These are phyloP conservation scores for Vanrija sp. DNA, from an alignment of 1,284 basidiomycete genomes.

Conservation along the genomic window DNA sequence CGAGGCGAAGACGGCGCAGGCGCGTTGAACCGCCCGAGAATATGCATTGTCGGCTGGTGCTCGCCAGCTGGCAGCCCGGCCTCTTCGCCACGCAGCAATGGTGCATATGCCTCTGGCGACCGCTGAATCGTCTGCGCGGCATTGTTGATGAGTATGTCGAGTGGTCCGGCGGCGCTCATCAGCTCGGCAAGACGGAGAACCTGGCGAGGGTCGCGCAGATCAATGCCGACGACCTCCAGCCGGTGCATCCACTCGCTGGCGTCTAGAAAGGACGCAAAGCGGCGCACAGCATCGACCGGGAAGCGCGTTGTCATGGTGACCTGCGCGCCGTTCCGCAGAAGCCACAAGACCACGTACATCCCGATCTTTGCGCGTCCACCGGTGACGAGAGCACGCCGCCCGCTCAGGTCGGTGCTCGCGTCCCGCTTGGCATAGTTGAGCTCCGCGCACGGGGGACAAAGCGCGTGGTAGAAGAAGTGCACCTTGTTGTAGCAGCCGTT, in stretches of 20 bases:
- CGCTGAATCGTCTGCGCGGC: neutral
- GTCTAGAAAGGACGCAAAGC: neutral
- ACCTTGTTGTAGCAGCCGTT: neutral
- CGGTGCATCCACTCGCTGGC: neutral
- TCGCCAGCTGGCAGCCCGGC: neutral
- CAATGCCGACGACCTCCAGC: neutral
- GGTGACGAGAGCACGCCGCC: neutral
- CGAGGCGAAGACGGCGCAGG: no score
- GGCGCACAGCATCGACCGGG: neutral
- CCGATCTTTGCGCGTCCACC: conserved; percentile 1
- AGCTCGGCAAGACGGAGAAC: neutral
- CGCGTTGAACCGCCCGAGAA: neutral
- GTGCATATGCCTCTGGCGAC: neutral
- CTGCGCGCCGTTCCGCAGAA: neutral
- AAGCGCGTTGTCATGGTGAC: neutral
- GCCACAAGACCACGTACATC: neutral
- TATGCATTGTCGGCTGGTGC: neutral
- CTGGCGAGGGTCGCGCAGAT: neutral
- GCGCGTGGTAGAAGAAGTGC: neutral
- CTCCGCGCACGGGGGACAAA: neutral
- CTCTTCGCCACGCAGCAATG: neutral
- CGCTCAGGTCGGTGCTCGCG: neutral
- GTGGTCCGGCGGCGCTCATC: no score
- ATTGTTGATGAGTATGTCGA: conserved; percentile 1
- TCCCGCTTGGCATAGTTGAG: neutral